Base-by-base conservation (phyloP, 352 stramenopile genomes). In the Phytophthora niederhauseri region DNA sequence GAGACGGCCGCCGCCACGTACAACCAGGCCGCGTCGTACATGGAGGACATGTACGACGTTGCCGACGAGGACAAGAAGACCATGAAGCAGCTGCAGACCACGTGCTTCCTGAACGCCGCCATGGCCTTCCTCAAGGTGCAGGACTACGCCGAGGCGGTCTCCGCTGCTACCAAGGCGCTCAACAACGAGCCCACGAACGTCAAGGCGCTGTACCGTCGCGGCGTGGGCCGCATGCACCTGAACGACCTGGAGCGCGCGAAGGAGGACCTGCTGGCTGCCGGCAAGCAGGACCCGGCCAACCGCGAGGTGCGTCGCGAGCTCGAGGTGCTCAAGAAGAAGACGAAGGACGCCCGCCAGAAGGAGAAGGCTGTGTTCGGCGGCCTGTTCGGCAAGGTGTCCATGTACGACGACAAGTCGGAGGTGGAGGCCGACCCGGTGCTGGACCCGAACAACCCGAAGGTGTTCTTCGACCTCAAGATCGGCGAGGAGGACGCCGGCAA, bases 391-490 rank as follows among this genome's bases (percentile, higher is more conserved):
- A 99, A 99, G 75, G 92, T 97, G 22, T 96, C 82, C 55, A 98
- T 99, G 79, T 99, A 99, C 75, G 87, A 98, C 67, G 98, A 99
- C 75, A 99, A 99, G 87, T 96, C 81, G 61, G 24, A 68, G 12
- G 76, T 96, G n/a, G 85, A 93, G 61, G 43, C 38, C 17, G 87
- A 94, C 30, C 74, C 77, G 4, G 74, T 71, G 55, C 67, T 83
- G 26, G 85, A 93, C 64, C 77, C 80, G 28, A 94, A 93, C 79
- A 99, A 98, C 82, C 97, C 97, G 41, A 97, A 99, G 82, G 97
- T 99, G 19, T 99, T 98, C 77, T 99, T 99, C 71, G 95, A 99
- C 73, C 92, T 99, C 8, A 86, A 87, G 65, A 98, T 98, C 20
- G 95, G 93, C 41, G 94, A 93, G 19, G 84, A 97, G 62, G 74